Conservation (phyloP, 345 rosid genomes). For the Populus davidiana region DNA sequence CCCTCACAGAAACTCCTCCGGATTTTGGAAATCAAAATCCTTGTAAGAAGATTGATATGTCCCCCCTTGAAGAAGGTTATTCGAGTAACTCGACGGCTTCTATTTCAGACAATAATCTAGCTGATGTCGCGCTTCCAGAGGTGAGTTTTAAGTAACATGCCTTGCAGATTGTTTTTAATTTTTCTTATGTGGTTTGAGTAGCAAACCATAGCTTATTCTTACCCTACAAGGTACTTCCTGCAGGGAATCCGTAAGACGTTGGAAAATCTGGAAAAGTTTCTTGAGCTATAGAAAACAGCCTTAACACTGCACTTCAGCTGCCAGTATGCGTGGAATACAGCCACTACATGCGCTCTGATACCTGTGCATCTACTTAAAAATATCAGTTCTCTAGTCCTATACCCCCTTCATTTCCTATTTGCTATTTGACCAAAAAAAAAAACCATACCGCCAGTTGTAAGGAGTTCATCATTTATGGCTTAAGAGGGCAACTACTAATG, state of each 20-base stretch:
- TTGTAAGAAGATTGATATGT: constrained; percentile 2
- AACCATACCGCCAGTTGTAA: background rate
- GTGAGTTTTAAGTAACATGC: background rate
- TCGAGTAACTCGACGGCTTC: background rate
- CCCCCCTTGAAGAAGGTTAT: background rate
- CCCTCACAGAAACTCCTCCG: background rate
- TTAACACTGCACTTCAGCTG: background rate
- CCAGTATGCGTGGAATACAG: background rate
- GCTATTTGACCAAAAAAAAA: background rate
- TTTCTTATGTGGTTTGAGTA: background rate
- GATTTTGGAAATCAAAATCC: constrained; percentile 13
- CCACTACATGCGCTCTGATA: background rate
- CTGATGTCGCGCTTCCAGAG: background rate
- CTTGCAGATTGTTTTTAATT: background rate
- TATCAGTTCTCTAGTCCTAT: background rate
- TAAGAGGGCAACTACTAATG: background rate
- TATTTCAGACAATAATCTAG: background rate
- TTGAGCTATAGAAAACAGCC: background rate
- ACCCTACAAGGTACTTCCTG: background rate
- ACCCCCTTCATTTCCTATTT: background rate
- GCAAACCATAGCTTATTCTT: background rate
- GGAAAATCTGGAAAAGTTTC: background rate
- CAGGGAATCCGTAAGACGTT: background rate
- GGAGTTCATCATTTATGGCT: background rate
- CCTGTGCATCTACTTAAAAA: background rate